Base-by-base conservation (phyloP, 208 protist genomes). In the Trypanosoma platydactyli region DNA sequence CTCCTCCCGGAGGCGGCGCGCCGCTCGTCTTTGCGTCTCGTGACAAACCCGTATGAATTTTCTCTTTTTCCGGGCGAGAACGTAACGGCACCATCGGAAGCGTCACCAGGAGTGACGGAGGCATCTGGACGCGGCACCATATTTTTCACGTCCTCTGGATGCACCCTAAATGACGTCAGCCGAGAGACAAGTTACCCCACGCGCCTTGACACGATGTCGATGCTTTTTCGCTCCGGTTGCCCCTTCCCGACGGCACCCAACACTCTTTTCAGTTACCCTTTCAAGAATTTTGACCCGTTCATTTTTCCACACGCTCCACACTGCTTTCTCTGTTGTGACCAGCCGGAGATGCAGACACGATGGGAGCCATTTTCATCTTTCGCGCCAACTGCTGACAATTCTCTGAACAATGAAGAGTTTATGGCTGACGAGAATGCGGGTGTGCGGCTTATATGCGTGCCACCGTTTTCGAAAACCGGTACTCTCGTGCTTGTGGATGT, bases 191-290 rank as follows among this genome's bases (percentile, higher is more conserved):
- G 52, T 16, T 84, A 80, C 27, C 42, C 59, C 25, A 78, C 77
- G 11, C 80, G 82, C 0, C 65, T 94, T 0, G 87, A 93, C 20
- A 73, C 88, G 6, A 83, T 98, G 85, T 72, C 73, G 20, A 77
- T 84, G 69, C 69, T 94, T 22, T 52, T 97, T 45, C 80, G 65
- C 48, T 86, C 75, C 4, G 87, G 85, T 3, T 94, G 89, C 42
- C 79, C 89, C 27, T 94, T 86, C 57, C 94, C 94, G 16, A 97
- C 94, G 16, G 90, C 92, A 0, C 94, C 94, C 5, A 94, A 97
- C 74, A 97, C 89, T 3, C 75, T 97, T n/a, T 91, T 88, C 62
- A 95, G 94, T 52, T 98, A 97, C 57, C 91, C 94, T 12, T 98
- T 96, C 59, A 70, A 76, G 46, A 61, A 89, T 13, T 49, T 54